Conservation (phyloP, 1,284 basidiomycete species). For the Trametes hirsuta region DNA sequence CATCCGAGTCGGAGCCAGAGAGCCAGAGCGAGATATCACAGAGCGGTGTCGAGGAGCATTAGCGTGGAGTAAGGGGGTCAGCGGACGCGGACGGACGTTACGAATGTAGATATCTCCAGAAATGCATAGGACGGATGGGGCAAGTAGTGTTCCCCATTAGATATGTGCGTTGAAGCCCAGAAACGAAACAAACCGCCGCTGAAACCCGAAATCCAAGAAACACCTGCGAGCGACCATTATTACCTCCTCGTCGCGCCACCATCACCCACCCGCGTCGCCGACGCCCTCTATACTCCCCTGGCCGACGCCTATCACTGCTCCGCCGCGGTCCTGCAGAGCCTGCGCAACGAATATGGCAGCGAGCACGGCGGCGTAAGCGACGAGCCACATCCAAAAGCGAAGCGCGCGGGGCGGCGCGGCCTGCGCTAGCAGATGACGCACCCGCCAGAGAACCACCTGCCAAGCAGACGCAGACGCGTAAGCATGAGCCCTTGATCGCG, state of each 20-base stretch:
- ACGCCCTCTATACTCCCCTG: background rate
- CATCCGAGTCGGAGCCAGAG: too few relatives aligned
- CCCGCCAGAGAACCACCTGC: constrained; percentile 53
- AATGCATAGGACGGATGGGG: too few relatives aligned
- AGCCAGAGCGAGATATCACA: too few relatives aligned
- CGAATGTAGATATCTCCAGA: too few relatives aligned
- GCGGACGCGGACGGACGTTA: too few relatives aligned
- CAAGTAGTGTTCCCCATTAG: background rate
- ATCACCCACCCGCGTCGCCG: background rate
- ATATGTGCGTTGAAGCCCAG: background rate
- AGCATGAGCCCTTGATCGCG: constrained; percentile 33
- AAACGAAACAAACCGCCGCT: background rate
- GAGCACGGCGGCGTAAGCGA: constrained; percentile 24
- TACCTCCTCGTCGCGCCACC: too few relatives aligned
- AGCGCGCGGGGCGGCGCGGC: constrained; percentile 17
- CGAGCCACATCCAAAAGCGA: constrained; percentile 18
- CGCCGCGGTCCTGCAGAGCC: constrained; percentile 6
- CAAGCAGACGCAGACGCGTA: constrained; percentile 36
- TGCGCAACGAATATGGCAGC: constrained; percentile 25
- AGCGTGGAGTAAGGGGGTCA: too few relatives aligned
- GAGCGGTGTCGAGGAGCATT: too few relatives aligned
- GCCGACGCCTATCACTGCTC: background rate
- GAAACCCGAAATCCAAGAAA: background rate
- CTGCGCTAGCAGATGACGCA: constrained; percentile 41
- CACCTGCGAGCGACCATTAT: background rate